phyloP scores from a whole-genome alignment of 768 basidiomycete species.

The Russula compacta region DNA sequence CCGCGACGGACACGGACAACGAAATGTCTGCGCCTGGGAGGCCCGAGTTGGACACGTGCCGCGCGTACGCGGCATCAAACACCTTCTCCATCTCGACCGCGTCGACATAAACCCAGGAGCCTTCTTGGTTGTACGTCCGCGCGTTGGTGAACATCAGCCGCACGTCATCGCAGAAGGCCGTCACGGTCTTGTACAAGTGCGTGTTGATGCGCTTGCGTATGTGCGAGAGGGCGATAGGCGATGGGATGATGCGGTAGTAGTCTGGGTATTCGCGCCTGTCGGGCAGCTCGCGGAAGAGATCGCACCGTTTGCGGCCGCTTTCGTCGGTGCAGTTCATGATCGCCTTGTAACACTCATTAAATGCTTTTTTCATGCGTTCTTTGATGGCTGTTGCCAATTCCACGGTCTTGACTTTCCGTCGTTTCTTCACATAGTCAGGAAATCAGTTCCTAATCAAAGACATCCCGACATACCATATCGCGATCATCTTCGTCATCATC shows the following conservation, averaged over 20 bases:
- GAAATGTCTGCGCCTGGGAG: constrained; percentile 61
- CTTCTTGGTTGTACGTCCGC: constrained; percentile 87
- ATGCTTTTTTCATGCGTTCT: constrained; percentile 78
- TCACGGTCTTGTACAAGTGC: constrained; percentile 64
- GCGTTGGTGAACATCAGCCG: constrained; percentile 92
- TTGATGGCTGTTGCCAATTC: constrained; percentile 51
- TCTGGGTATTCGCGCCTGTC: constrained; percentile 83
- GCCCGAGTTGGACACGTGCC: constrained; percentile 54
- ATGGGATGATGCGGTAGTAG: constrained; percentile 82
- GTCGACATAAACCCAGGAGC: constrained; percentile 90
- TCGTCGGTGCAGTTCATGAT: constrained; percentile 64
- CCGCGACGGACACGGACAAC: constrained; percentile 33
- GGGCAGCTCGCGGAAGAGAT: constrained; percentile 83
- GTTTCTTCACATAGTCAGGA: constrained; percentile 48
- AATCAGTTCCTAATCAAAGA: neutral
- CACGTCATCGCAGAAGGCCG: constrained; percentile 70
- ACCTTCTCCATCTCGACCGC: constrained; percentile 92
- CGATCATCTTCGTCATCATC: constrained; percentile 76
- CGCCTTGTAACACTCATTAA: constrained; percentile 65
- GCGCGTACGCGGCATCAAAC: constrained; percentile 64
- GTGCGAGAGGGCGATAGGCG: constrained; percentile 81
- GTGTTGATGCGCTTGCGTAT: constrained; percentile 69
- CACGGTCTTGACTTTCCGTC: constrained; percentile 63
- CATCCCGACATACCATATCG: constrained; percentile 42
- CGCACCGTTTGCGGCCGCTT: constrained; percentile 70